Conservation (phyloP, 345 rosid species). For the Rhizophora mangle region DNA sequence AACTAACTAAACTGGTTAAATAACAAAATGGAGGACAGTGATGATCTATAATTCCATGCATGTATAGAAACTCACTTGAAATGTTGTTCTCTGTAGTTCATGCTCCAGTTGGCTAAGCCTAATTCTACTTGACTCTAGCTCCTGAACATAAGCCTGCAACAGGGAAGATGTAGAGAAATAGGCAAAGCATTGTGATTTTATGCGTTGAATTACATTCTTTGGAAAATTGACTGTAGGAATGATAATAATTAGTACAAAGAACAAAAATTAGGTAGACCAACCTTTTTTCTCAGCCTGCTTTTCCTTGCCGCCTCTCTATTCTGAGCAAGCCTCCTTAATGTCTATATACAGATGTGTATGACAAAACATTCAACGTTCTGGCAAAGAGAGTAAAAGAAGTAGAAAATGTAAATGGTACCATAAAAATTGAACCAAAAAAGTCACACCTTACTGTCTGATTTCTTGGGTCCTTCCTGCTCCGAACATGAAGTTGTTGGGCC, state of each 20-base stretch:
- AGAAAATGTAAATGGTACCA: neutral
- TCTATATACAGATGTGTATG: slow-evolving; percentile 33
- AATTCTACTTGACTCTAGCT: slow-evolving; percentile 90
- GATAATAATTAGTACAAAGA: neutral
- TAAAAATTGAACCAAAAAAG: slow-evolving; percentile 1
- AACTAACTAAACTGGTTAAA: too few relatives aligned
- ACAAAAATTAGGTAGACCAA: slow-evolving; percentile 1
- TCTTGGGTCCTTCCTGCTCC: slow-evolving; percentile 45
- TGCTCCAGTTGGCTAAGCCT: slow-evolving; percentile 90
- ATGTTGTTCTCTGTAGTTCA: slow-evolving; percentile 85
- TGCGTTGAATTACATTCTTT: slow-evolving; percentile 1
- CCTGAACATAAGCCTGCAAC: slow-evolving; percentile 90
- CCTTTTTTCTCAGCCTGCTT: slow-evolving; percentile 95
- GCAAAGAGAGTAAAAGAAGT: neutral
- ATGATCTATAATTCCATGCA: too few relatives aligned
- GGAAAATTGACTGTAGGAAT: neutral
- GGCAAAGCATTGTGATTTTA: neutral
- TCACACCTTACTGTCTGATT: slow-evolving; percentile 53
- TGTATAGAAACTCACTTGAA: slow-evolving; percentile 49
- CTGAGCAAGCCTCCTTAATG: slow-evolving; percentile 95
- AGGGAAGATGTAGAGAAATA: neutral
- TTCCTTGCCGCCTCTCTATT: slow-evolving; percentile 99
- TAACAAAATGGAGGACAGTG: too few relatives aligned
- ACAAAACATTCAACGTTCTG: slow-evolving; percentile 9
- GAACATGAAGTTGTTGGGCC: slow-evolving; percentile 39